phyloP scores from a whole-genome alignment of 257 asterid genomes.

The Schizonepeta tenuifolia region DNA sequence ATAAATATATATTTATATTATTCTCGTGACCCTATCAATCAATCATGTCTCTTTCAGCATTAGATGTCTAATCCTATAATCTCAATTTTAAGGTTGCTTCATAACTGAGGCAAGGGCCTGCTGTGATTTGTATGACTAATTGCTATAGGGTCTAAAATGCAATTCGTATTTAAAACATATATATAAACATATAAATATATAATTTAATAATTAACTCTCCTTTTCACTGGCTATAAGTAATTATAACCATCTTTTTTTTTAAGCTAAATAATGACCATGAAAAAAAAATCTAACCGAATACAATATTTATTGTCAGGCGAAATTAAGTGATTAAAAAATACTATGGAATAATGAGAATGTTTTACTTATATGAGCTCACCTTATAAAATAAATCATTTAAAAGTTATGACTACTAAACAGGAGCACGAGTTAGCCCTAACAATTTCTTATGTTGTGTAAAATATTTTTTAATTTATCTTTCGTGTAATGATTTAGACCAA shows the following conservation, averaged over 20 bases:
- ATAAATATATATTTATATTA: background rate
- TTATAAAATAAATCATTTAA: background rate
- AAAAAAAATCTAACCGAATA: background rate
- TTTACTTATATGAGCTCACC: background rate
- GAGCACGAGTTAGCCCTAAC: background rate
- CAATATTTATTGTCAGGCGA: background rate
- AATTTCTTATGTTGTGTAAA: background rate
- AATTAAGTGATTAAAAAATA: background rate
- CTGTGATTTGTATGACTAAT: background rate
- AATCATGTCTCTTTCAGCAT: conserved; percentile 22
- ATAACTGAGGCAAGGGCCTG: conserved; percentile 7
- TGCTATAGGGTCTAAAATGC: conserved; percentile 1
- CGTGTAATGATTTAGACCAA: too few species aligned
- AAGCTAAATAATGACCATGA: background rate
- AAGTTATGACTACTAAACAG: too few species aligned
- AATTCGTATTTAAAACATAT: background rate
- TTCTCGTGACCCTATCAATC: conserved; percentile 16
- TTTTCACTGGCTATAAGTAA: background rate
- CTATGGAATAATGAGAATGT: background rate
- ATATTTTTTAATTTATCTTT: background rate
- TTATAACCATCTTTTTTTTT: too few species aligned
- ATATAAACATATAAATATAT: background rate
- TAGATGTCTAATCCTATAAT: conserved; percentile 1
- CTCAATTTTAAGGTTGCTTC: conserved; percentile 17
- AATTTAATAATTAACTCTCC: background rate